phyloP scores from a whole-genome alignment of 1,284 basidiomycete species.

The Trichosporon asahii region DNA sequence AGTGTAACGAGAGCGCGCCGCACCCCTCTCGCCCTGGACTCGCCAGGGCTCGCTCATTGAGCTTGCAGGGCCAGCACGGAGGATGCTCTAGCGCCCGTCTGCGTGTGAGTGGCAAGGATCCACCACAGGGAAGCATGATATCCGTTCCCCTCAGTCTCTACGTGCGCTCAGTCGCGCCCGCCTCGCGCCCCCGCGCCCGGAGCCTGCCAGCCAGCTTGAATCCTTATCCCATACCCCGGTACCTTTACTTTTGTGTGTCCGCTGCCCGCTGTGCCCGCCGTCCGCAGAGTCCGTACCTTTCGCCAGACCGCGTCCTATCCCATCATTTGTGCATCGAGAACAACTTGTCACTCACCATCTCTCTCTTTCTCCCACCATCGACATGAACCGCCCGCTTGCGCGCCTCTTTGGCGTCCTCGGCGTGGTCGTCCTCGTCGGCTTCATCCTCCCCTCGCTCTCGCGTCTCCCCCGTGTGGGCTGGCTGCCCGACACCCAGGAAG shows the following conservation, averaged over 20 bases:
- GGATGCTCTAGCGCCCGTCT: neutral
- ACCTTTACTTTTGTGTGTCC: neutral
- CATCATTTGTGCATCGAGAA: neutral
- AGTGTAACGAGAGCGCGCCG: neutral
- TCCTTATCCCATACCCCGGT: neutral
- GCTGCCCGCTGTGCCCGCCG: too few relatives aligned
- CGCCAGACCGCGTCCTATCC: neutral
- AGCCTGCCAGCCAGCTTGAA: too few relatives aligned
- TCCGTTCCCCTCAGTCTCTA: neutral
- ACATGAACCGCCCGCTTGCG: neutral
- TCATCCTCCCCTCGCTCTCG: neutral
- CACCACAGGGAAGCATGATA: neutral
- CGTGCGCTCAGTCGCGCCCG: neutral
- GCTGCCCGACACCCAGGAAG: neutral
- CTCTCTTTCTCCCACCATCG: neutral
- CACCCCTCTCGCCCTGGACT: neutral
- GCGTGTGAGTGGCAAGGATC: neutral
- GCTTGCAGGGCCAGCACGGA: neutral
- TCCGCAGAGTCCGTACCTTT: too few relatives aligned
- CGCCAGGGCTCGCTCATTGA: neutral
- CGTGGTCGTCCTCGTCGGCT: slow-evolving; percentile 1
- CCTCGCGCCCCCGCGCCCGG: neutral
- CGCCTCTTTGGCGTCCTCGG: neutral
- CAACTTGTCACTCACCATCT: neutral
- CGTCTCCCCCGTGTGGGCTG: neutral